These are phyloP conservation scores for Corniculantispora saksenae DNA, from an alignment of 2,329 filamentous ascomycete genomes.

Conservation along the genomic window DNA sequence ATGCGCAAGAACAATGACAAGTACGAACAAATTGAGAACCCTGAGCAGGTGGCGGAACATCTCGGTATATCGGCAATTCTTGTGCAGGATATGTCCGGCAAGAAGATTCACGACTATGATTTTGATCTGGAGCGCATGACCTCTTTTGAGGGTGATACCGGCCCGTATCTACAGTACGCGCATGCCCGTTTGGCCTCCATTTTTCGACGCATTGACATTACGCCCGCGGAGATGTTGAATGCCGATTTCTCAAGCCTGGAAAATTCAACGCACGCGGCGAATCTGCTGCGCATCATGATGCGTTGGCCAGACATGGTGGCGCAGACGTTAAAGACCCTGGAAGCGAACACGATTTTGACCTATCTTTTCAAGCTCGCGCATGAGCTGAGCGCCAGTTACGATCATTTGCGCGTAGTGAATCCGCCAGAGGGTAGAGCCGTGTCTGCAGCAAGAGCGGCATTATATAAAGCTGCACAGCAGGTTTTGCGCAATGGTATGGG, in stretches of 20 bases:
- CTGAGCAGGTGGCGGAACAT: too few relatives aligned
- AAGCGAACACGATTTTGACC: conserved; percentile 64
- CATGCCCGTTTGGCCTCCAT: conserved; percentile 61
- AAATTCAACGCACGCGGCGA: conserved; percentile 46
- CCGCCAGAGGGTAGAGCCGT: conserved; percentile 60
- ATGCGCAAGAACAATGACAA: too few relatives aligned
- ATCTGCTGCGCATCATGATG: conserved; percentile 61
- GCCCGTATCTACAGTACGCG: conserved; percentile 72
- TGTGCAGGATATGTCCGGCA: conserved; percentile 73
- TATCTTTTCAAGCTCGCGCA: conserved; percentile 80
- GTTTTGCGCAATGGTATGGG: conserved; percentile 68
- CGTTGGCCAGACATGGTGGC: conserved; percentile 65
- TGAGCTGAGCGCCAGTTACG: conserved; percentile 70
- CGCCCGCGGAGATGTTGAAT: conserved; percentile 19
- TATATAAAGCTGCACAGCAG: conserved; percentile 64
- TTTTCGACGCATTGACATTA: conserved; percentile 26
- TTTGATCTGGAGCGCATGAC: conserved; percentile 75
- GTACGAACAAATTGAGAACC: too few relatives aligned
- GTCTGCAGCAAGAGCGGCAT: conserved; percentile 59
- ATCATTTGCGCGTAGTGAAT: conserved; percentile 67
- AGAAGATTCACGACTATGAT: conserved; percentile 45
- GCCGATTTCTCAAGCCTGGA: conserved; percentile 27
- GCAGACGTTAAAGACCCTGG: conserved; percentile 64
- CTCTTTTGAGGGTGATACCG: conserved; percentile 72
- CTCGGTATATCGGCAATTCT: conserved; percentile 70